These are phyloP conservation scores for Acanthochlamys bracteata DNA, from an alignment of 106 monocot genomes.

Conservation along the genomic window DNA sequence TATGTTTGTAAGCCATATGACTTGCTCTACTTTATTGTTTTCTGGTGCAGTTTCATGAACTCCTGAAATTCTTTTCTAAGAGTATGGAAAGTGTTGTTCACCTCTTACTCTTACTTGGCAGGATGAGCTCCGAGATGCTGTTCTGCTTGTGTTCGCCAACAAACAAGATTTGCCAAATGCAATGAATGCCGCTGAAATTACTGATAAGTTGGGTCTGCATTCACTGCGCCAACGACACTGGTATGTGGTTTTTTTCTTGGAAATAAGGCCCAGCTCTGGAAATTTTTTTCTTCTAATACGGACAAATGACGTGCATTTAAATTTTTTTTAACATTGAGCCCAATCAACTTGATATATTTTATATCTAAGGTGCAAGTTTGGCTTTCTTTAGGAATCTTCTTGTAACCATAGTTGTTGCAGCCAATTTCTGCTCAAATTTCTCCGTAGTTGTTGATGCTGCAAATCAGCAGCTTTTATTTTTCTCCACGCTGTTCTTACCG, in stretches of 20 bases:
- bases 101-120: conserved; percentile 3
- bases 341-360: no score
- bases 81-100: neutral
- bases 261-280: no score
- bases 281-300: neutral
- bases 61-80: neutral
- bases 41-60: neutral
- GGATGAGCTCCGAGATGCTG: conserved; percentile 37
- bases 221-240: conserved; percentile 36
- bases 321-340: neutral
- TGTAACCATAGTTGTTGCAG: no score
- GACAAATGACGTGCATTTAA: neutral
- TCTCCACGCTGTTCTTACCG: no score
- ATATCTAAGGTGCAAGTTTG: no score
- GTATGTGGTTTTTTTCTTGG: conserved; percentile 5
- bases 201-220: conserved; percentile 35
- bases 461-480: no score
- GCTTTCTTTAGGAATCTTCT: no score
- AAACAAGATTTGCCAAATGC: conserved; percentile 43
- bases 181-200: conserved; percentile 47
- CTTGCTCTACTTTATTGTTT: no score
- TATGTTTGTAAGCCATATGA: no score
- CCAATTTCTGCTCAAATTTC: no score
- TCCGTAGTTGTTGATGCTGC: no score
- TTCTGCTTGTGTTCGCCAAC: conserved; percentile 34